phyloP scores from a whole-genome alignment of 177 flowering plant species.

The Telopea speciosissima region DNA sequence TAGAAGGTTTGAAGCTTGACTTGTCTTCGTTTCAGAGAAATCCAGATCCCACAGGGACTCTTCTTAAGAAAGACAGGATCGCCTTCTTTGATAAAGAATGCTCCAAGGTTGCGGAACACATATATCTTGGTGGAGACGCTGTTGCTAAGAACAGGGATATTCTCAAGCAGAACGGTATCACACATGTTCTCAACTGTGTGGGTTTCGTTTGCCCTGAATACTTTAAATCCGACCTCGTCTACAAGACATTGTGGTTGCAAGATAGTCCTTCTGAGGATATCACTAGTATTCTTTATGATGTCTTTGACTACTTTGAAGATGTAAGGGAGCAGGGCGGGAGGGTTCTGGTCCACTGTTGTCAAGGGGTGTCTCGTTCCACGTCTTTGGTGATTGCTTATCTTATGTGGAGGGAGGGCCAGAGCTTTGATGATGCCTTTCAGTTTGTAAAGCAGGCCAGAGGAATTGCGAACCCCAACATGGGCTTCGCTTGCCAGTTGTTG shows the following conservation, averaged over 20 bases:
- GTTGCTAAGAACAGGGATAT: conserved; percentile 77
- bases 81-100: conserved; percentile 88
- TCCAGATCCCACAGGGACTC: conserved; percentile 33
- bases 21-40: conserved; percentile 55
- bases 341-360: conserved; percentile 91
- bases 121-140: conserved; percentile 86
- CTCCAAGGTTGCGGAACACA: conserved; percentile 83
- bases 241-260: conserved; percentile 90
- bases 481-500: conserved; percentile 92
- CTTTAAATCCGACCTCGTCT: conserved; percentile 80
- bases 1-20: conserved; percentile 81
- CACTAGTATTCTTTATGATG: conserved; percentile 89
- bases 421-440: conserved; percentile 96
- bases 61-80: conserved; percentile 69
- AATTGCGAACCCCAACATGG: conserved; percentile 94
- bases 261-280: conserved; percentile 95
- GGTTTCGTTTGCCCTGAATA: conserved; percentile 94
- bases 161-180: conserved; percentile 70
- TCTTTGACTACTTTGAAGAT: conserved; percentile 91
- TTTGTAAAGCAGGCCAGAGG: conserved; percentile 91
- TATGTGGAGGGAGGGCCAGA: conserved; percentile 98
- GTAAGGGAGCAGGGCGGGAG: conserved; percentile 81
- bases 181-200: conserved; percentile 87
- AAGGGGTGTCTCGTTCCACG: conserved; percentile 93
- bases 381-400: conserved; percentile 90